phyloP scores from a whole-genome alignment of 2,329 filamentous ascomycete species.

The Penicillium sp. region DNA sequence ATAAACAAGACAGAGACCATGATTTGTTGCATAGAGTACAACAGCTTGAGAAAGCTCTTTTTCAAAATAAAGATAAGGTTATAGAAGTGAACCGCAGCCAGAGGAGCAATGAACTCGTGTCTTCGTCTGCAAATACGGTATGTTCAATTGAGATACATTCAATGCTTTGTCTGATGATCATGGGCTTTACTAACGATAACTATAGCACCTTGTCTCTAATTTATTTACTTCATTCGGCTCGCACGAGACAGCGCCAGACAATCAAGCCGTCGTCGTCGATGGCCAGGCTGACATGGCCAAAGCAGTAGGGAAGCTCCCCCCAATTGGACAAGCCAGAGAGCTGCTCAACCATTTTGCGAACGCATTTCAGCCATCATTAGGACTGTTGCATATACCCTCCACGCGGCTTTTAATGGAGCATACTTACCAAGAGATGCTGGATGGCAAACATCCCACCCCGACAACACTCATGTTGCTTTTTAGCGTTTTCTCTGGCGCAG shows the following conservation, averaged over 20 bases:
- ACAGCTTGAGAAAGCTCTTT: constrained; percentile 13
- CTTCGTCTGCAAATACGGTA: background rate
- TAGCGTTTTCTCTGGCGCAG: constrained; percentile 18
- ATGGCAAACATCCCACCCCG: constrained; percentile 12
- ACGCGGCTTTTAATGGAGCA: constrained; percentile 12
- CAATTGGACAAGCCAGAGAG: constrained; percentile 15
- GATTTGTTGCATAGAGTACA: constrained; percentile 15
- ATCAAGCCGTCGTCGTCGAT: background rate
- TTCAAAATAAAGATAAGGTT: background rate
- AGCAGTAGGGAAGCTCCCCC: constrained; percentile 14
- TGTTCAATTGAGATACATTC: background rate
- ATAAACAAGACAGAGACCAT: constrained; percentile 6
- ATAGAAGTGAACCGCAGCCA: background rate
- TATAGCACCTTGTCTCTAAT: background rate
- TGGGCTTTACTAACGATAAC: background rate
- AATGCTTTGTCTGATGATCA: background rate
- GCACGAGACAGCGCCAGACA: constrained; percentile 1
- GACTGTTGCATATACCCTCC: constrained; percentile 19
- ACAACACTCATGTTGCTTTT: constrained; percentile 18
- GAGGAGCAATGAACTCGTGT: background rate
- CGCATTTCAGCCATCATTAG: constrained; percentile 17
- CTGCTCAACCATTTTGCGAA: constrained; percentile 17
- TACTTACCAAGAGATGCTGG: constrained; percentile 15
- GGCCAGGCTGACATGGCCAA: constrained; percentile 1
- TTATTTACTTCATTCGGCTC: constrained; percentile 15